Base-by-base conservation (phyloP, 805 yeast species). In the Limtongia smithiae region DNA sequence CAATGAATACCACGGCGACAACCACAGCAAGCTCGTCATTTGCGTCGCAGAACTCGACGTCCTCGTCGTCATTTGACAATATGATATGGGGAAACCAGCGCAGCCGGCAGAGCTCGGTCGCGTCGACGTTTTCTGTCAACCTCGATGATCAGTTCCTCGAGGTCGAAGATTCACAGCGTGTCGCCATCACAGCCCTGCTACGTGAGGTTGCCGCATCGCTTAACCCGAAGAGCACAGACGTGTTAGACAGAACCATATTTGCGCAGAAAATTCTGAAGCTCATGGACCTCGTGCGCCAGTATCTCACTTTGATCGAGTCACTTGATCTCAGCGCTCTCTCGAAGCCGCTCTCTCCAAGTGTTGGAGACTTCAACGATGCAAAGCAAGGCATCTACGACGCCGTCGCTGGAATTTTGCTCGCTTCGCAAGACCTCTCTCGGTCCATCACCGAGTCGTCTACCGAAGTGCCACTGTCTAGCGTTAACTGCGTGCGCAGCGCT, bases 331-430 rank as follows among this genome's bases (percentile, higher is more conserved):
- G 61, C 49, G 47, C 58, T 3, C 44, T 54, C 4, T 11, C 36
- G 18, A 43, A 32, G 12, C 58, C 58, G 11, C 20, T 21, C 18
- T 54, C 58, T 14, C 54, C 57, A 14, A 44, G 57, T 2, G 40
- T 53, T 2, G 28, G 34, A 37, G 94, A 85, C 43, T 88, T 85
- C 62, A 78, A 82, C 60, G 83, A 82, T 54, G 69, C 77, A 40
- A 89, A 88, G 60, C 96, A 88, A 63, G 74, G 76, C 7, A 64
- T 85, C 22, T 90, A 87, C 64, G 58, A 54, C 18, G 37, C 48
- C 5, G 79, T 83, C 28, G 70, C 80, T 2, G 74, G 75, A 25
- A 71, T 84, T 4, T 71, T 86, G 9, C 76, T 85, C 75, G 79
- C 81, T 40, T 74, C 85, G 0, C 95, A 86, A 62, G 72, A 80